phyloP scores from a whole-genome alignment of 192 early-diverging fungal species.

The Entomortierella parvispora region DNA sequence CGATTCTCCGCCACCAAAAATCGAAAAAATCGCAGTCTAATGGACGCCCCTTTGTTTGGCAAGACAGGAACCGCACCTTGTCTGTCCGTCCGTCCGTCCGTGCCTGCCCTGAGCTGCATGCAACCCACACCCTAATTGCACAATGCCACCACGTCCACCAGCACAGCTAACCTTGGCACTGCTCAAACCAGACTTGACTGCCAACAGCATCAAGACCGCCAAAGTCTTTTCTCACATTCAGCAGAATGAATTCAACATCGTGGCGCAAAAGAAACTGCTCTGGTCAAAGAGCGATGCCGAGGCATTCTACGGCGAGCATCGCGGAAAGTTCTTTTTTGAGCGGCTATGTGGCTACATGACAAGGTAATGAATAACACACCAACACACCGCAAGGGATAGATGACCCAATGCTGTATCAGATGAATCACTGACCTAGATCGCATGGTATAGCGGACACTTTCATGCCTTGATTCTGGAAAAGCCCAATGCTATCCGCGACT shows the following conservation, averaged over 20 bases:
- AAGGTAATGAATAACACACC: no score
- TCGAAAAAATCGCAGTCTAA: background rate
- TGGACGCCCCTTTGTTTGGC: no score
- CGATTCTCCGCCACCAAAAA: background rate
- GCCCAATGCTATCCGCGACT: slow-evolving; percentile 66
- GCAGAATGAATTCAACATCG: slow-evolving; percentile 52
- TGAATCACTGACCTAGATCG: background rate
- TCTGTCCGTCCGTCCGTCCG: background rate
- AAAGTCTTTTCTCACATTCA: slow-evolving; percentile 60
- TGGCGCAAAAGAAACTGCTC: slow-evolving; percentile 51
- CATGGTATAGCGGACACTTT: slow-evolving; percentile 64
- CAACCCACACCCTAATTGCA: background rate
- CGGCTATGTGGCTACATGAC: slow-evolving; percentile 80
- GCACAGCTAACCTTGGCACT: slow-evolving; percentile 71
- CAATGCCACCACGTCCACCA: slow-evolving; percentile 44
- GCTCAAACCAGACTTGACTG: slow-evolving; percentile 78
- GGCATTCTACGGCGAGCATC: slow-evolving; percentile 75
- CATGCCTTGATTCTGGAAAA: slow-evolving; percentile 66
- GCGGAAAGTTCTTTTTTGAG: slow-evolving; percentile 73
- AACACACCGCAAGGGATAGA: background rate
- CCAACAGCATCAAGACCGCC: slow-evolving; percentile 57
- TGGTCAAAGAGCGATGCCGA: slow-evolving; percentile 69
- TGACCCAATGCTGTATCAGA: background rate
- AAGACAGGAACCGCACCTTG: no score
- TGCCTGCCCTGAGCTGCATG: no score